Evolutionary conservation across 2,329 filamentous ascomycete species (phyloP), one percentile per base, ranked within the genome.

Genomic region (Penicillium sp.): DNA sequence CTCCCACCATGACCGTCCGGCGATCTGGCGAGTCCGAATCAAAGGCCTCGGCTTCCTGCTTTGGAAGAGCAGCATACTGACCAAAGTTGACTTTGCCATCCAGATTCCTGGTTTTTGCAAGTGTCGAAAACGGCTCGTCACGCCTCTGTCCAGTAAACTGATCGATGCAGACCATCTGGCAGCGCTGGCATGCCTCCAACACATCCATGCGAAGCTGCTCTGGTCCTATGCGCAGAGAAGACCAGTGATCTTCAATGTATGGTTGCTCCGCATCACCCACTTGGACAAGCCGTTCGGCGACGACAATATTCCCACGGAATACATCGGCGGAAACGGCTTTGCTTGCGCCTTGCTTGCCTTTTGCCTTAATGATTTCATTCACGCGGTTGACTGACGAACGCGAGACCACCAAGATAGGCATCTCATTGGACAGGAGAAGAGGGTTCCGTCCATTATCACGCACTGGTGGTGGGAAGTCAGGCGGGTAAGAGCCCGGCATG

Each of bases 101-200:
- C 60, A 90, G 86, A 54, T 90, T 84, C 63, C 94, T 84, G 11
- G 90, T 96, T 78, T 95, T 96, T 1, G 89, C 88, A 55, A 99
- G 76, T 1, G 92, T 97, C 3, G 89, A 84, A 68, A 94, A 96
- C 0, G 94, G 94, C 72, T 97, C 94, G 59, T 91, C 85, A 60
- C 86, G 85, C 70, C 86, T 89, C 59, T 85, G 81, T 0, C 86
- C 92, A 12, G 88, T 96, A 45, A 85, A 79, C 71, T 97, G 94
- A 67, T 99, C 87, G 44, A 97, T 85, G 69, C 93, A 97, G 9
- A 99, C 88, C 92, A 99, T 97, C 71, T 96, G 92, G 65, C 94
- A 99, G 56, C 94, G 81, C 57, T 91, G 84, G 67, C 94, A 99
- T 3, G 89, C 84, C 0, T 92, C 93, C 4, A 97, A 76, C 66